Base-by-base conservation (phyloP, 2,329 filamentous ascomycete genomes). In the Apiospora marii region DNA sequence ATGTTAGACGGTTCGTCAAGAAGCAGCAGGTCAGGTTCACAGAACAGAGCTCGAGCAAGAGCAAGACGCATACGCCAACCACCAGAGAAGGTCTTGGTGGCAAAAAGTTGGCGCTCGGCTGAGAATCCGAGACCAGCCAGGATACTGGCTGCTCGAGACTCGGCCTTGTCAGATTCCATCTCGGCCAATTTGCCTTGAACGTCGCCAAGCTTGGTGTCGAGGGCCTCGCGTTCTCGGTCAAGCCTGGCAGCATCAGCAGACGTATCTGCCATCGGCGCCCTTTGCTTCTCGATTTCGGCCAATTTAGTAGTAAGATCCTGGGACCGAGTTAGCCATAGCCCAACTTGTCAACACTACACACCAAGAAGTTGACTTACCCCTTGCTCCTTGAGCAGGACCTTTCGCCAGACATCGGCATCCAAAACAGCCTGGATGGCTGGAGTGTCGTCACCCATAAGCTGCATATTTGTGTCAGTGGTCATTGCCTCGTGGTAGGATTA, bases 1-100 rank as follows among this genome's bases (percentile, higher is more conserved):
- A 98, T 98, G 91, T 98, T 98, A 72, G 96, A 98, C 85, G 96
- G 96, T 91, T 99, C 96, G 87, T 99, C 96, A 78, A 99, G 94
- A 82, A 99, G 89, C 73, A 99, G 86, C 70, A 99, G 87, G 84
- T 99, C 96, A 61, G 96, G 96, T 82, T 99, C 96, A 85, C 96
- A 99, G 87, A 99, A 99, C 48, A 99, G 90, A 19, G 96, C 96
- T 88, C 96, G 89, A 16, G 96, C 96, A 74, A 99, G 89, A 19
- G 96, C 96, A 79, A 99, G 86, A 87, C 96, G 93, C 96, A 99
- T 99, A 84, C 96, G 92, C 96, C 96, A 99, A 93, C 96, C 96
- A 89, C 96, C 96, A 70, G 96, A 99, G 85, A 99, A 99, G 6
- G 96, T 98, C 88, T 94, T 98, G 71, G 96, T 99, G 22, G 96